Conservation (phyloP, 768 basidiomycete species). For the Rhodotorula kratochvilovae region DNA sequence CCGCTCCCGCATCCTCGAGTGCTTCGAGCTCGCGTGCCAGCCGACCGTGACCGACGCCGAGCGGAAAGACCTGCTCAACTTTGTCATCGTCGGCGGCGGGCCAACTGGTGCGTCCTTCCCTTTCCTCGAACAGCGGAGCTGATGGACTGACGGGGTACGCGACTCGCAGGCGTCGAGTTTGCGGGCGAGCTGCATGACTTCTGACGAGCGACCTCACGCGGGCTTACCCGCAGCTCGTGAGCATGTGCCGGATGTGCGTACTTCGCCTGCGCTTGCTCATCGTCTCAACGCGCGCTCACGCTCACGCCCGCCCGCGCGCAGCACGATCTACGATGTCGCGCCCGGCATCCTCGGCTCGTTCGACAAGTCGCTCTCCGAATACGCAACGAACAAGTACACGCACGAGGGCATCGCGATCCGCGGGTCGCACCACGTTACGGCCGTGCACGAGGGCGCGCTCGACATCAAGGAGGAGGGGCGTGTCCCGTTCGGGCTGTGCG, state of each 20-base stretch:
- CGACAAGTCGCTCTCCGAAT: constrained; percentile 64
- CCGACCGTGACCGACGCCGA: constrained; percentile 71
- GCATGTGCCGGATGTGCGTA: constrained; percentile 58
- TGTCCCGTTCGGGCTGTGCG: constrained; percentile 70
- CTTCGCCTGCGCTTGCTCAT: background rate
- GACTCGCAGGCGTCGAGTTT: constrained; percentile 73
- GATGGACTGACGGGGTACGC: background rate
- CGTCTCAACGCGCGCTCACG: background rate
- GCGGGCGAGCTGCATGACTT: constrained; percentile 77
- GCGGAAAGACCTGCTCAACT: constrained; percentile 69
- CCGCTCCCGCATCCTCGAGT: constrained; percentile 47
- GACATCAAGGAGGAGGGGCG: constrained; percentile 55
- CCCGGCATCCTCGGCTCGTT: constrained; percentile 70
- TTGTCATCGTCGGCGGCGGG: constrained; percentile 73
- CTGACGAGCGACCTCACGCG: constrained; percentile 61
- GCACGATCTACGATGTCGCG: constrained; percentile 73
- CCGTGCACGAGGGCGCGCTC: constrained; percentile 52
- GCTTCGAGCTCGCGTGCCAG: constrained; percentile 81
- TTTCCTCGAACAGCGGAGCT: background rate
- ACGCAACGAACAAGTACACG: constrained; percentile 55
- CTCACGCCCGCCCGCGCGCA: background rate
- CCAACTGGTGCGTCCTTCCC: constrained; percentile 44
- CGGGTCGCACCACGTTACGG: constrained; percentile 68
- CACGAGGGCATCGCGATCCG: constrained; percentile 70
- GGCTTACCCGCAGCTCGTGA: constrained; percentile 63